These are phyloP conservation scores for Beauveria australis DNA, from an alignment of 2,329 filamentous ascomycete species.

Conservation along the genomic window DNA sequence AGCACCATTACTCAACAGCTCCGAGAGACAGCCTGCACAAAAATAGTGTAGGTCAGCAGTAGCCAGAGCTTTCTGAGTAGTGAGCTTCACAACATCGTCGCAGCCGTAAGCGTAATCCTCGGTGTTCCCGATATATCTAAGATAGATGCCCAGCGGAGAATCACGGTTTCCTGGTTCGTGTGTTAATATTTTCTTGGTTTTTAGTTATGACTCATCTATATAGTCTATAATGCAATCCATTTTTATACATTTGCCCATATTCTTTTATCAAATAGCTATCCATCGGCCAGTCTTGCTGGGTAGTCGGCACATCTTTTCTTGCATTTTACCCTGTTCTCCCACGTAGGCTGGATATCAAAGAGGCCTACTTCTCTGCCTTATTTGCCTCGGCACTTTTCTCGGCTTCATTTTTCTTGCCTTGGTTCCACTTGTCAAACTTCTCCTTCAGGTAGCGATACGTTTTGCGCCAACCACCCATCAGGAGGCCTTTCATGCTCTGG, in stretches of 20 bases:
- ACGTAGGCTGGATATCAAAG: neutral
- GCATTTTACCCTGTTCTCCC: neutral
- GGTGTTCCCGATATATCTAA: neutral
- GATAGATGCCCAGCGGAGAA: neutral
- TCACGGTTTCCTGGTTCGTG: neutral
- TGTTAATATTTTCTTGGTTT: neutral
- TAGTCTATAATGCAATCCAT: neutral
- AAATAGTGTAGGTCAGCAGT: neutral
- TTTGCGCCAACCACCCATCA: constrained; percentile 67
- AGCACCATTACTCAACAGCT: neutral
- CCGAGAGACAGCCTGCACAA: neutral
- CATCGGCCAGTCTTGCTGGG: neutral
- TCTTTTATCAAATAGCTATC: neutral
- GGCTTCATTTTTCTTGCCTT: constrained; percentile 28
- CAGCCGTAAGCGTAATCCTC: neutral
- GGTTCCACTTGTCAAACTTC: constrained; percentile 62
- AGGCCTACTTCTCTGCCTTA: neutral
- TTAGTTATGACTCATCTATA: neutral
- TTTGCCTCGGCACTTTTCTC: constrained; percentile 12
- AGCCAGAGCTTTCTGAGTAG: neutral
- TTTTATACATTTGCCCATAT: neutral
- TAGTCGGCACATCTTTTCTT: neutral
- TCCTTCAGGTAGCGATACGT: constrained; percentile 72
- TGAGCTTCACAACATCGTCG: neutral
- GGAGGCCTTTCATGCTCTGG: constrained; percentile 74